Evolutionary conservation across 2,329 filamentous ascomycete genomes (phyloP).

Genomic region (Penicillium sp.): DNA sequence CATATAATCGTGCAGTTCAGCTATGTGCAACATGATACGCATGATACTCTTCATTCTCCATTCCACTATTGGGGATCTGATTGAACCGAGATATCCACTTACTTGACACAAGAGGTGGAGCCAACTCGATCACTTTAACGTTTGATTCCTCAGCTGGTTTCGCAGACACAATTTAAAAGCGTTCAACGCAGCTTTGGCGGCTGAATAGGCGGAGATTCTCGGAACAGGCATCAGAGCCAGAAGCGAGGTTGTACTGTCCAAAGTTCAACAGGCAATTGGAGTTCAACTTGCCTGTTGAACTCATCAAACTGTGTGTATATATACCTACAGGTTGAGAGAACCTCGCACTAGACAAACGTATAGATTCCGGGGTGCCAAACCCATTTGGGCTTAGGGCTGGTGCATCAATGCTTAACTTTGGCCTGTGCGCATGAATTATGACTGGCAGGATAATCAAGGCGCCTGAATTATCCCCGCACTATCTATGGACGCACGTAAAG

Average conservation of each 20-base stretch:
- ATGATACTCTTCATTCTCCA: neutral
- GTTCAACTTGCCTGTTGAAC: neutral
- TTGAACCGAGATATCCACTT: neutral
- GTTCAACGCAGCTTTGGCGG: constrained; percentile 30
- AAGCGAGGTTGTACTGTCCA: constrained; percentile 42
- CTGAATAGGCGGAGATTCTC: constrained; percentile 53
- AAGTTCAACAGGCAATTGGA: too few species aligned
- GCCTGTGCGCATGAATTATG: too few species aligned
- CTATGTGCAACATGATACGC: neutral
- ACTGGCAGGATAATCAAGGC: too few species aligned
- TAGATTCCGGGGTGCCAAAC: too few species aligned
- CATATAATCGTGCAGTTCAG: neutral
- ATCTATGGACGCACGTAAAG: too few species aligned
- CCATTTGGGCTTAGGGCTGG: too few species aligned
- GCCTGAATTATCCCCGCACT: too few species aligned
- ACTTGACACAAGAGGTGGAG: constrained; percentile 3
- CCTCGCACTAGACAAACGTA: neutral
- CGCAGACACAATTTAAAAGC: neutral
- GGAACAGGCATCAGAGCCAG: constrained; percentile 50
- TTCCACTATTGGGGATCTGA: neutral
- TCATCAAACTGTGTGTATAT: neutral
- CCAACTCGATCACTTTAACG: neutral
- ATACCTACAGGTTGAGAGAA: neutral
- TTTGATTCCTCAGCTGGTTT: neutral
- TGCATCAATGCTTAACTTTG: neutral